Conservation (phyloP, 768 basidiomycete species). For the Russula brevipes region DNA sequence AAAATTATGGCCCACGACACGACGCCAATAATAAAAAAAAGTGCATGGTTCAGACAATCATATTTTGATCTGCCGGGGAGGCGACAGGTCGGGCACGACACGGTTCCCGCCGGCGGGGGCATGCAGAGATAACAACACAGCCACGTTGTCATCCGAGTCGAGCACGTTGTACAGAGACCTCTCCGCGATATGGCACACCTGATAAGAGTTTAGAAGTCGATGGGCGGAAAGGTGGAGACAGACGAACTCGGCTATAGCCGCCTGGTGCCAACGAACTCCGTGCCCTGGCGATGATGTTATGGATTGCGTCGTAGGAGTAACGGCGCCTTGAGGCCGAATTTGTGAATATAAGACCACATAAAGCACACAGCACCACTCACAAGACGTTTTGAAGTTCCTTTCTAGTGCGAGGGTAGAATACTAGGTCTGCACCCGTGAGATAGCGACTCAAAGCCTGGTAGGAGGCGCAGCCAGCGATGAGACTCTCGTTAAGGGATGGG, state of each 20-base stretch:
- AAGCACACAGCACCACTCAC: constrained; percentile 39
- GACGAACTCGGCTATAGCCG: constrained; percentile 50
- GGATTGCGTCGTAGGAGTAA: constrained; percentile 75
- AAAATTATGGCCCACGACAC: constrained; percentile 11
- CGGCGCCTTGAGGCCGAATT: constrained; percentile 44
- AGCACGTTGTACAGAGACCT: constrained; percentile 66
- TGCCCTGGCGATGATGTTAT: constrained; percentile 70
- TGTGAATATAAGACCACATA: background rate
- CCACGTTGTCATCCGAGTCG: constrained; percentile 60
- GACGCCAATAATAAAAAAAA: constrained; percentile 5
- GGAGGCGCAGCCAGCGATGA: constrained; percentile 73
- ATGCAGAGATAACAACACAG: constrained; percentile 63
- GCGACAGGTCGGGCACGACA: constrained; percentile 34
- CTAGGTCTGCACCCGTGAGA: constrained; percentile 63
- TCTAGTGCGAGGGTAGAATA: constrained; percentile 60
- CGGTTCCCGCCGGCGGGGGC: constrained; percentile 25
- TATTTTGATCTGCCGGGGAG: constrained; percentile 40
- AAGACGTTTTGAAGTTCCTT: constrained; percentile 66
- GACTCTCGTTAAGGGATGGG: constrained; percentile 63
- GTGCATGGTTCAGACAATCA: background rate
- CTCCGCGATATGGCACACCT: constrained; percentile 70
- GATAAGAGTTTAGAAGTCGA: background rate
- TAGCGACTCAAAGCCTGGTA: constrained; percentile 76
- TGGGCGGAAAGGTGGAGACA: background rate
- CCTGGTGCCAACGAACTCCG: constrained; percentile 57